Evolutionary conservation across 139 green algal species (phyloP).

Genomic region (Picochlorum costavermella): DNA sequence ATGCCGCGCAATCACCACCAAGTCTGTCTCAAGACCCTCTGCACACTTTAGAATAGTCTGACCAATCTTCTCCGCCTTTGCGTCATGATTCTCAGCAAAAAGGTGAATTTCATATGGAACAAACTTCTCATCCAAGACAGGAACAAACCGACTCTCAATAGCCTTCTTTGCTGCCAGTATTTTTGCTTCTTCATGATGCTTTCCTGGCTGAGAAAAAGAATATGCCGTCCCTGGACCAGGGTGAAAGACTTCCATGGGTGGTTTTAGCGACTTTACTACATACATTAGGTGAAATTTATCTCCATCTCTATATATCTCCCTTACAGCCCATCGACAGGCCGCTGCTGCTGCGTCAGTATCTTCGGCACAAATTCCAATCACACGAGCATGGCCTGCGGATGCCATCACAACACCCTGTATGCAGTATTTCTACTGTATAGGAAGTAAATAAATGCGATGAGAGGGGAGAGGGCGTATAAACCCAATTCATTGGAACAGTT

Average conservation of each 20-base stretch:
- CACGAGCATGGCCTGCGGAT: not conserved
- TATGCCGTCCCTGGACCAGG: conserved; percentile 17
- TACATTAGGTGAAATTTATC: conserved; percentile 25
- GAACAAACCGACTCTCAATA: conserved; percentile 22
- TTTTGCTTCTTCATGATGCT: conserved; percentile 8
- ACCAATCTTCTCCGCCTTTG: not conserved
- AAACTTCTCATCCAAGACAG: conserved; percentile 12
- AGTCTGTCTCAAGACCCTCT: conserved; percentile 2
- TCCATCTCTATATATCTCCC: conserved; percentile 19
- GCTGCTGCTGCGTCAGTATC: conserved; percentile 11
- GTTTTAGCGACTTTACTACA: conserved; percentile 22
- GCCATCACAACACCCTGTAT: no score
- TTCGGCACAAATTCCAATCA: conserved; percentile 12
- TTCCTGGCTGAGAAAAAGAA: conserved; percentile 11
- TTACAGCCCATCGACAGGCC: conserved; percentile 6
- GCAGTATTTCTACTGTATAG: no score
- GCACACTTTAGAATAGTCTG: not conserved
- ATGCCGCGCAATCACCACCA: conserved; percentile 23
- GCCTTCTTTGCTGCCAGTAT: conserved; percentile 10
- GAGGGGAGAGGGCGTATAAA: no score
- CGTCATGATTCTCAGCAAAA: conserved; percentile 22
- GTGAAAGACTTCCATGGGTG: conserved; percentile 21
- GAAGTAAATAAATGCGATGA: no score
- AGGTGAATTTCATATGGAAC: conserved; percentile 27
- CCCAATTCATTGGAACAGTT: no score